A percentile compares a stretch with the other conserved stretches of the same genome.
phyloP scores from a whole-genome alignment of 331 rosid genomes.

The Arachis monticola region DNA sequence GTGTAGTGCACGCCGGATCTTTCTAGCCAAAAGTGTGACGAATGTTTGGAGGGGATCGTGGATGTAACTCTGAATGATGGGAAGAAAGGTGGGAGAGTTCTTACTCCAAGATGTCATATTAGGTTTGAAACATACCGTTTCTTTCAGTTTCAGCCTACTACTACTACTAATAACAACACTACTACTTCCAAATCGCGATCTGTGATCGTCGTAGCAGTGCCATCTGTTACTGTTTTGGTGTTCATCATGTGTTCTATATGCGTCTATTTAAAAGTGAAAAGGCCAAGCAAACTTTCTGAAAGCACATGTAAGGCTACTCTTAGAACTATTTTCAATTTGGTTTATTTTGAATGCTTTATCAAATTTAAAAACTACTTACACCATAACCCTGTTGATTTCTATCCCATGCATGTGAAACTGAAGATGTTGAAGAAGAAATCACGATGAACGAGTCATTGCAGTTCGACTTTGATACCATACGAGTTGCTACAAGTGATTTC shows the following conservation, averaged over 20 bases:
- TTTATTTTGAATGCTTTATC: neutral
- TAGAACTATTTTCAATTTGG: too few species aligned
- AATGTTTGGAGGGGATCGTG: constrained; percentile 24
- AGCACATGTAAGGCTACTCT: constrained; percentile 23
- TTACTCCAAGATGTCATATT: constrained; percentile 35
- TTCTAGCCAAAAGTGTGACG: constrained; percentile 19
- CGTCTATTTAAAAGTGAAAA: constrained; percentile 39
- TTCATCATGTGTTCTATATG: neutral
- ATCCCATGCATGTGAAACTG: neutral
- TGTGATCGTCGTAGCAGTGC: constrained; percentile 17
- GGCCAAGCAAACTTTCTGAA: neutral
- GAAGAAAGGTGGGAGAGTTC: constrained; percentile 23
- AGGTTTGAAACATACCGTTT: constrained; percentile 20
- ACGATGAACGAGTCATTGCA: constrained; percentile 24
- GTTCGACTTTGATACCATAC: constrained; percentile 44
- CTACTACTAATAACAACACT: neutral
- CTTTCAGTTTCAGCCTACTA: neutral
- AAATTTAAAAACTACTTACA: neutral
- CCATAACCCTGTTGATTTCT: neutral
- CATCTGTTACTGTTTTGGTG: constrained; percentile 16
- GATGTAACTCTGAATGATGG: neutral
- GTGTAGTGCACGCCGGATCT: constrained; percentile 54
- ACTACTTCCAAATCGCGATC: too few species aligned
- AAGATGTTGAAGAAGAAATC: neutral
- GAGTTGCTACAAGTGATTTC: constrained; percentile 51